Conservation (phyloP, 441 rosid species). For the Arabidopsis hybrid region DNA sequence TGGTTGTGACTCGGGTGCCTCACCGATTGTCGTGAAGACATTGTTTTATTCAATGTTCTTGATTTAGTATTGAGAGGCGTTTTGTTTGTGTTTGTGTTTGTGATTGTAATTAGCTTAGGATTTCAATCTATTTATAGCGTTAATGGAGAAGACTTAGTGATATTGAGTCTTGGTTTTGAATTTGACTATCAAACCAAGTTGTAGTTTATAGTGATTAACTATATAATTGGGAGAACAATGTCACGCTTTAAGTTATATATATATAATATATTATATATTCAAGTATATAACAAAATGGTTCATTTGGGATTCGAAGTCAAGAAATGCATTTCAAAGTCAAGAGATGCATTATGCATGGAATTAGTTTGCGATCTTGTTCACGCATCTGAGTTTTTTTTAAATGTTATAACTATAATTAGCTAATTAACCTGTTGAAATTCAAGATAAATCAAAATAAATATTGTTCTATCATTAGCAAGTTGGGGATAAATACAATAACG, state of each 20-base stretch:
- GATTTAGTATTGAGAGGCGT: background rate
- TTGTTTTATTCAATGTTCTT: background rate
- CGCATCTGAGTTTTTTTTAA: background rate
- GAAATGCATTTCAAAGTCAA: constrained; percentile 31
- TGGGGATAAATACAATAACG: constrained; percentile 3
- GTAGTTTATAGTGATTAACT: constrained; percentile 18
- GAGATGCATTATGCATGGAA: constrained; percentile 9
- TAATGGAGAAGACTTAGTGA: constrained; percentile 17
- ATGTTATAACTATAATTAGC: background rate
- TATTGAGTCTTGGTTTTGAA: constrained; percentile 25
- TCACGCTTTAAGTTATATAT: background rate
- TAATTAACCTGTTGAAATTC: background rate
- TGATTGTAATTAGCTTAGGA: constrained; percentile 2
- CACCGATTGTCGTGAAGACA: constrained; percentile 25
- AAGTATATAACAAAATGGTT: background rate
- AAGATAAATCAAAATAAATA: background rate
- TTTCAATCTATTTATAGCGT: constrained; percentile 26
- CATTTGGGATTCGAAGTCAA: constrained; percentile 31
- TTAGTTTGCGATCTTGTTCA: background rate
- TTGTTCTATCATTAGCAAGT: background rate
- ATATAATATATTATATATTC: background rate
- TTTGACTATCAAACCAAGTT: constrained; percentile 37
- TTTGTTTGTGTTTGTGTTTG: background rate
- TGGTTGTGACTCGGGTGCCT: constrained; percentile 44
- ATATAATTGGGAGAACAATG: constrained; percentile 16